Conservation (phyloP, 306 rosid species). For the Pyrus bretschneideri region DNA sequence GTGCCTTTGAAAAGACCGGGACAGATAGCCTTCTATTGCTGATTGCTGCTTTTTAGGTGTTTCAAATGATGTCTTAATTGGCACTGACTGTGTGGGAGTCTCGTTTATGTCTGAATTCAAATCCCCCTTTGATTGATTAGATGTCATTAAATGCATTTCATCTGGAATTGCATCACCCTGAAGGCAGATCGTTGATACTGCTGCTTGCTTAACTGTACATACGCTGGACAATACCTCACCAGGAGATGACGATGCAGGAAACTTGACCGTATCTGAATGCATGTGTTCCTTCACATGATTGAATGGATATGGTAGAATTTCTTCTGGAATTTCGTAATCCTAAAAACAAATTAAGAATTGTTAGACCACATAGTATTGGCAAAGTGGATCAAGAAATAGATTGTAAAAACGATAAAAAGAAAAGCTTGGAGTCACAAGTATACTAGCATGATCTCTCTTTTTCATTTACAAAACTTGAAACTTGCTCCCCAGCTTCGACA, state of each 20-base stretch:
- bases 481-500: neutral
- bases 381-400: neutral
- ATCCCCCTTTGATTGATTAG: conserved; percentile 10
- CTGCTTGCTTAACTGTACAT: conserved; percentile 9
- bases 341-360: conserved; percentile 20
- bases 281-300: conserved; percentile 17
- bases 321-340: conserved; percentile 74
- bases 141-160: neutral
- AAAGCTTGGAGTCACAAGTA: neutral
- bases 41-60: conserved; percentile 22
- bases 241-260: conserved; percentile 9
- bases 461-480: neutral
- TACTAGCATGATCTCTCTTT: neutral
- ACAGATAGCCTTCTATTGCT: conserved; percentile 38
- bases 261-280: conserved; percentile 1
- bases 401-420: neutral
- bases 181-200: conserved; percentile 14
- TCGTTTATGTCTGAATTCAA: neutral
- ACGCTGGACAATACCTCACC: conserved; percentile 5
- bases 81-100: conserved; percentile 6
- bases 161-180: conserved; percentile 6
- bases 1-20: conserved; percentile 37
- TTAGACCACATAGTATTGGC: conserved; percentile 13
- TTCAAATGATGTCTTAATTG: conserved; percentile 19
- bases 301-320: conserved; percentile 65